Conservation (phyloP, 768 basidiomycete genomes). For the Lactifluus subvellereus region DNA sequence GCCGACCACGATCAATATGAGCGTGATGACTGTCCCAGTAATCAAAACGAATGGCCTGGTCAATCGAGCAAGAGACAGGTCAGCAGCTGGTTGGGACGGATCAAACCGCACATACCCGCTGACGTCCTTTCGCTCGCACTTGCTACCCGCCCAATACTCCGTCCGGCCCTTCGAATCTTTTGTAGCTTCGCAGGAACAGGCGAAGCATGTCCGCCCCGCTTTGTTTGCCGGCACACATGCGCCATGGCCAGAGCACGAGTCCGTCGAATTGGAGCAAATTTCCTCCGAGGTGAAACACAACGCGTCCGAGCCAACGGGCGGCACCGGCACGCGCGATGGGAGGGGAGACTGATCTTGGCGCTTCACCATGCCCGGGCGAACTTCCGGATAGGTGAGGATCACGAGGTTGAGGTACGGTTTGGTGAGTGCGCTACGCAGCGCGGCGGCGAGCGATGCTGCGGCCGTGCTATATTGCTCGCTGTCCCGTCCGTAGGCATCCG, state of each 20-base stretch:
- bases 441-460: constrained; percentile 39
- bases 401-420: constrained; percentile 43
- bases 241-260: constrained; percentile 64
- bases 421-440: constrained; percentile 42
- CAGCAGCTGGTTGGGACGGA: background rate
- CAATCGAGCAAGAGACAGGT: background rate
- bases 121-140: constrained; percentile 73
- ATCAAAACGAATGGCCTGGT: constrained; percentile 69
- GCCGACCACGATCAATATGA: constrained; percentile 61
- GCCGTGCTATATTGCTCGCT: constrained; percentile 54
- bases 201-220: constrained; percentile 49
- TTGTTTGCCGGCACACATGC: constrained; percentile 56
- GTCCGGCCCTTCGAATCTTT: constrained; percentile 50
- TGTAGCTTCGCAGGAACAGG: constrained; percentile 43
- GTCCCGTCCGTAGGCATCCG: constrained; percentile 39
- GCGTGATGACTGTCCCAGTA: constrained; percentile 56
- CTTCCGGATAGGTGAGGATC: constrained; percentile 43
- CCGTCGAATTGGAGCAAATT: constrained; percentile 57
- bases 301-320: constrained; percentile 53
- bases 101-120: constrained; percentile 57
- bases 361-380: constrained; percentile 27
- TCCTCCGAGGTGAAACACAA: constrained; percentile 55
- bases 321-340: constrained; percentile 41
- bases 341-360: constrained; percentile 39
- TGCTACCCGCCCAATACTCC: constrained; percentile 67